Base-by-base conservation (phyloP, 2,329 filamentous ascomycete genomes). In the Colletotrichum tofieldiae region DNA sequence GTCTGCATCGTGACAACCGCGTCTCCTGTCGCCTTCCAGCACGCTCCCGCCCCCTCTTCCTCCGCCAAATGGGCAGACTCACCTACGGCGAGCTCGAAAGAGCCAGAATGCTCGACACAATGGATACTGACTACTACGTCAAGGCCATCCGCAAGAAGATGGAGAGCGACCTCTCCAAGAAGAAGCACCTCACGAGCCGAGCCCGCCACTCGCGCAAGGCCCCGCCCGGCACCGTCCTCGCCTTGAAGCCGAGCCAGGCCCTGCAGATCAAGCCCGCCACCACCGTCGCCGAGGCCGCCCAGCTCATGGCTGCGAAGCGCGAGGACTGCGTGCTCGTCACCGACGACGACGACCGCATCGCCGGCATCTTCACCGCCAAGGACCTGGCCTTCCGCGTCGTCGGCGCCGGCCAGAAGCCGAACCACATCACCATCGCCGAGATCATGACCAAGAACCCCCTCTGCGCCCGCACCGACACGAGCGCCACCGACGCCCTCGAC, bases 401-500 rank as follows among this genome's bases (percentile, higher is more conserved):
- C 35, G 96, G 96, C 67, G 91, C 92, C 67, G 96, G 96, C 37
- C 89, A 95, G 79, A 97, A 98, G 86, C 93, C 96, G 41, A 93
- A 91, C 81, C 94, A 92, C 80, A 91, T 98, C 77, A 97, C 94
- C 29, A 98, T 99, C 81, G 93, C 95, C 76, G 95, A 98, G 81
- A 99, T 99, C 83, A 99, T 99, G 96, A 99, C 96, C 81, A 98
- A 98, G 88, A 99, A 99, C 85, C 96, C 96, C 14, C 90, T 99
- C 20, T 99, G 96, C 82, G 96, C 96, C 66, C 92, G 96, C 81
- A 99, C 96, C 70, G 96, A 99, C 81, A 99, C 96, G 43, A 98
- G 96, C 83, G 96, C 96, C 45, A 99, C 96, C 54, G 96, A 99
- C 86, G 96, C 96, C 41, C 86, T 99, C 75, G 96, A 99, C 83